These are phyloP conservation scores for Pyrenopolyporus hunteri DNA, from an alignment of 495 filamentous ascomycete genomes.

Conservation along the genomic window DNA sequence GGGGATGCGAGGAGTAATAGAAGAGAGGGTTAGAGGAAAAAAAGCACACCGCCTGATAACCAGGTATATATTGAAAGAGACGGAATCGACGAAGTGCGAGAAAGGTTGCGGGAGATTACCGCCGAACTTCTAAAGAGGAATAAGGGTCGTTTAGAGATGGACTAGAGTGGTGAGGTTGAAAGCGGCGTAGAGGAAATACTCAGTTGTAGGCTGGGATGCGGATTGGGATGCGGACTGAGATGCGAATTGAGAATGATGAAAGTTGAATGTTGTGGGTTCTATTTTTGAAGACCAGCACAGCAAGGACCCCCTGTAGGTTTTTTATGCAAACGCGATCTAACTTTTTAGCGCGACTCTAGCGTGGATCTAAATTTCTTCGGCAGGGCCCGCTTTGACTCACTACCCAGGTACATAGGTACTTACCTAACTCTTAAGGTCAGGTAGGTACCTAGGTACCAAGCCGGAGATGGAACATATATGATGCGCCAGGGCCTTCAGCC, in stretches of 20 bases:
- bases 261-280: neutral
- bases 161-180: no score
- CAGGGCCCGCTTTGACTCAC: no score
- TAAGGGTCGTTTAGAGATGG: no score
- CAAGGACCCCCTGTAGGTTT: conserved; percentile 13
- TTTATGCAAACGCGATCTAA: conserved; percentile 30
- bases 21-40: neutral
- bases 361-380: conserved; percentile 13
- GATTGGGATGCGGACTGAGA: neutral
- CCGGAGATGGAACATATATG: no score
- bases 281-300: conserved; percentile 2
- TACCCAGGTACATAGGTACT: conserved; percentile 7
- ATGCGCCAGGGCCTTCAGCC: no score
- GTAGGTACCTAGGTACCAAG: conserved; percentile 8
- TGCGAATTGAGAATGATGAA: conserved; percentile 3
- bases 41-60: conserved; percentile 2
- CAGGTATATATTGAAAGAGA: no score
- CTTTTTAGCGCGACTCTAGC: conserved; percentile 24
- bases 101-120: neutral
- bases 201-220: neutral
- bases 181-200: no score
- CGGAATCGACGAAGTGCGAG: neutral
- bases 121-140: neutral
- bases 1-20: neutral
- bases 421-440: no score